These are phyloP conservation scores for Porodaedalea pini DNA, from an alignment of 1,284 basidiomycete genomes.

Conservation along the genomic window DNA sequence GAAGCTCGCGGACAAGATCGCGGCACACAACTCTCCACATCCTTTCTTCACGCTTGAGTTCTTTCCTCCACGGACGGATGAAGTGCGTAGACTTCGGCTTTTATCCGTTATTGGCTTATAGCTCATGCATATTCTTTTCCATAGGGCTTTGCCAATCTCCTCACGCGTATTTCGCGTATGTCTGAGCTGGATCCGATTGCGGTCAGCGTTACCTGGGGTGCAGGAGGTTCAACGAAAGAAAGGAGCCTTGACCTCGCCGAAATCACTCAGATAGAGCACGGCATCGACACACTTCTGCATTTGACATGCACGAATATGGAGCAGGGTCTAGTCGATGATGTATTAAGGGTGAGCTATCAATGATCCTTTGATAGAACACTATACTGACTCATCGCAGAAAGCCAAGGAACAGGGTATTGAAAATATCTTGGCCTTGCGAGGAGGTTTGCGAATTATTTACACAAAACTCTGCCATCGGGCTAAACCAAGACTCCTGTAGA, in stretches of 20 bases:
- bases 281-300: conserved; percentile 86
- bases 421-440: conserved; percentile 90
- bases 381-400: conserved; percentile 42
- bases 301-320: conserved; percentile 98
- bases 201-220: conserved; percentile 93
- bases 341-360: conserved; percentile 59
- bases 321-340: conserved; percentile 81
- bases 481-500: conserved; percentile 44
- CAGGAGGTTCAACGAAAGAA: conserved; percentile 90
- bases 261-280: conserved; percentile 66
- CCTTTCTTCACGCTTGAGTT: conserved; percentile 92
- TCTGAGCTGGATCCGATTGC: conserved; percentile 69
- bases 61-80: conserved; percentile 92
- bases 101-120: conserved; percentile 19
- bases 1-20: conserved; percentile 70
- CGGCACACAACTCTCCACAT: conserved; percentile 34
- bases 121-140: conserved; percentile 19
- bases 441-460: conserved; percentile 39
- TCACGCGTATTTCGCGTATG: conserved; percentile 76
- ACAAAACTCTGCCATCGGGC: conserved; percentile 8
- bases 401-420: conserved; percentile 83
- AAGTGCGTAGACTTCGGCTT: conserved; percentile 40
- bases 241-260: conserved; percentile 84
- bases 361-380: neutral
- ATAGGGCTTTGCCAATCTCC: conserved; percentile 83